Evolutionary conservation across 352 stramenopile genomes (phyloP), one percentile per base, ranked within the genome.

Genomic region (Phytopythium montanum): DNA sequence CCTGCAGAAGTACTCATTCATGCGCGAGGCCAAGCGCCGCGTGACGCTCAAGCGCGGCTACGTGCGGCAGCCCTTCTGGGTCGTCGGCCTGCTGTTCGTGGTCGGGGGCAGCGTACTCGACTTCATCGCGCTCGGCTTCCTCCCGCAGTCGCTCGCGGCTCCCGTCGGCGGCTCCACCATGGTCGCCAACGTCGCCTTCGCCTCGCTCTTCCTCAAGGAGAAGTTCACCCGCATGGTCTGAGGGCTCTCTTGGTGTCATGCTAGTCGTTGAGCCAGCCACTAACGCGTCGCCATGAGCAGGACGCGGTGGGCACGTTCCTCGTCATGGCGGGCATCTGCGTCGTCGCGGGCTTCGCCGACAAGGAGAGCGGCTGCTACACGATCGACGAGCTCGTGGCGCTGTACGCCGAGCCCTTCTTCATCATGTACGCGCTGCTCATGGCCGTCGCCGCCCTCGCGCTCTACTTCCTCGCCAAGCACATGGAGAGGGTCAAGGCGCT

Each of bases 1-100:
- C 59, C 64, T 93, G 58, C 85, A 96, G 72, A 96, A 96, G 61
- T 94, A 90, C 62, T 93, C 81, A 49, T 94, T 96, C 73, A 92
- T 96, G 75, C 73, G 73, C 41, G 87, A 95, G 61, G 72, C 79
- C 50, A 90, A 87, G 60, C 73, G 67, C 48, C 79, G 69, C 45
- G 54, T 81, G 38, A 79, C 61, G 25, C 46, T 63, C 56, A 92
- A 94, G 42, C 85, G 87, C n/a, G 44, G 64, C n/a, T 96, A 94
- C 75, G 66, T 81, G 23, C 66, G 61, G 1, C 85, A 96, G 62
- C 87, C 85, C 2, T 33, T 90, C 12, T 96, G 87, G 87, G 75
- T 92, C n/a, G 66, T 94, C 51, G 87, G 87, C 1, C 54, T 95
- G 16, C 29, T 83, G 23, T 72, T 90, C 4, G 82, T 95, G 0